These are phyloP conservation scores for Geranium brycei DNA, from an alignment of 345 rosid species.

Conservation along the genomic window DNA sequence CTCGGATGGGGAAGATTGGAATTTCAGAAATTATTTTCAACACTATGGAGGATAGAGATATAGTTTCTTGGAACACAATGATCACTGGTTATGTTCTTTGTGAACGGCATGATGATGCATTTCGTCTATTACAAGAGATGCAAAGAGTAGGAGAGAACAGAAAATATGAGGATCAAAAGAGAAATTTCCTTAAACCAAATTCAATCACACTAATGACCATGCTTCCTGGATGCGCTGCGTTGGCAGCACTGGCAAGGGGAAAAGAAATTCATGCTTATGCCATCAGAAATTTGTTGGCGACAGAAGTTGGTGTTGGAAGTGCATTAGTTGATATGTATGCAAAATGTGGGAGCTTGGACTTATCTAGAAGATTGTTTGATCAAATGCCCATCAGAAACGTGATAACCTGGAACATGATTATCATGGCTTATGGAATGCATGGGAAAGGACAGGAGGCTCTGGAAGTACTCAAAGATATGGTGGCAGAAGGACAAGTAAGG, in stretches of 20 bases:
- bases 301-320: slow-evolving; percentile 79
- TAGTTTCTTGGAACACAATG: slow-evolving; percentile 85
- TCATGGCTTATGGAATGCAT: slow-evolving; percentile 93
- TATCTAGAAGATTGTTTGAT: slow-evolving; percentile 46
- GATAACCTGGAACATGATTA: slow-evolving; percentile 77
- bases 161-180: slow-evolving; percentile 12
- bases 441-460: slow-evolving; percentile 65
- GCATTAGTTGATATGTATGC: slow-evolving; percentile 89
- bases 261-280: slow-evolving; percentile 87
- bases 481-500: slow-evolving; percentile 29
- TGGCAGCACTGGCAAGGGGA: slow-evolving; percentile 69
- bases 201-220: slow-evolving; percentile 76
- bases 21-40: slow-evolving; percentile 45
- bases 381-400: slow-evolving; percentile 51
- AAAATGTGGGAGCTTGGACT: slow-evolving; percentile 64
- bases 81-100: slow-evolving; percentile 56
- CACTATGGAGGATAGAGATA: slow-evolving; percentile 50
- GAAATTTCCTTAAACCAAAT: slow-evolving; percentile 41
- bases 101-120: slow-evolving; percentile 45
- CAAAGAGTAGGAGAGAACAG: slow-evolving; percentile 20
- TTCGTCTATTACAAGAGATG: slow-evolving; percentile 50
- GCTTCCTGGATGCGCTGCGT: slow-evolving; percentile 68
- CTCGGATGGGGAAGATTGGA: slow-evolving; percentile 52
- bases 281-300: slow-evolving; percentile 44
- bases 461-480: slow-evolving; percentile 46